Evolutionary conservation across 2,329 filamentous ascomycete genomes (phyloP).

Genomic region (Escovopsis sp.): DNA sequence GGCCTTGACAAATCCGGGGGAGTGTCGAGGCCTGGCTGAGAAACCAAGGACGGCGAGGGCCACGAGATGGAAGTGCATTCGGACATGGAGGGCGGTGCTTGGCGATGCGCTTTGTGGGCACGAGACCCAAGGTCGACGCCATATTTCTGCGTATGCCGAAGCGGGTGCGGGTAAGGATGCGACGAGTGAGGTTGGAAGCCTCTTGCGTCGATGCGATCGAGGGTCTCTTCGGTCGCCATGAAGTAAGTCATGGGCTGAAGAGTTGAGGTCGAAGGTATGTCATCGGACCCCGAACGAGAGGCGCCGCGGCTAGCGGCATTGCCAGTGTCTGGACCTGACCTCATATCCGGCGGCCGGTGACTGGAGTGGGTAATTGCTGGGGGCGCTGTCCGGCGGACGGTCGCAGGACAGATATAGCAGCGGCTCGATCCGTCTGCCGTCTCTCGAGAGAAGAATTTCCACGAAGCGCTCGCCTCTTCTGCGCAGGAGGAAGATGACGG

Average conservation of each 20-base stretch:
- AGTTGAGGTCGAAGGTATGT: conserved; percentile 7
- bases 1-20: conserved; percentile 11
- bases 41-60: conserved; percentile 5
- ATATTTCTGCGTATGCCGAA: conserved; percentile 1
- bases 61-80: conserved; percentile 4
- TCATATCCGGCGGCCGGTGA: conserved; percentile 6
- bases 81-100: conserved; percentile 3
- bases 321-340: conserved; percentile 7
- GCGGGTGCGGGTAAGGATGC: background rate
- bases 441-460: no score
- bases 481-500: no score
- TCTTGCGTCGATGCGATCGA: conserved; percentile 12
- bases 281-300: conserved; percentile 5
- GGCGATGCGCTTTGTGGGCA: conserved; percentile 1
- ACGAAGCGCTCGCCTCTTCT: no score
- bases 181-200: background rate
- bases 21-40: conserved; percentile 5
- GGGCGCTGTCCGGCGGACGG: background rate
- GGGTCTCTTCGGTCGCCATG: conserved; percentile 20
- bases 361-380: background rate
- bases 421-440: no score
- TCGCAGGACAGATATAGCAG: no score
- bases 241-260: conserved; percentile 18
- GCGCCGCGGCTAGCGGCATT: conserved; percentile 3
- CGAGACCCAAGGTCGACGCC: background rate